Percentiles rank a stretch among this genome's conserved stretches.
phyloP scores from a whole-genome alignment of 169 alveolate genomes.

The Cryptosporidium baileyi region DNA sequence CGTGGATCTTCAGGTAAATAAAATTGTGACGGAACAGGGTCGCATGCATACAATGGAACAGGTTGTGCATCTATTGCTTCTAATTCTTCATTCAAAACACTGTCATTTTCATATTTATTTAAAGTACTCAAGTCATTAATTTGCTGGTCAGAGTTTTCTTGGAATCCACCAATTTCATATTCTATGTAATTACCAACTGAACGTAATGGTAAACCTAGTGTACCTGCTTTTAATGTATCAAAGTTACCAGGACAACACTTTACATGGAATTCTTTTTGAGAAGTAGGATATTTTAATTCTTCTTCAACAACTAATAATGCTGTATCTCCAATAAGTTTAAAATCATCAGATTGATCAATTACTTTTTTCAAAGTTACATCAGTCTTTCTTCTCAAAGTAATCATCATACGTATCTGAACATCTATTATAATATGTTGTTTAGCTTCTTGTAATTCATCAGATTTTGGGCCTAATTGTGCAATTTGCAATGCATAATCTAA shows the following conservation, averaged over 20 bases:
- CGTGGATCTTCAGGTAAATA: conserved; percentile 68
- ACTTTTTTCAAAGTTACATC: conserved; percentile 64
- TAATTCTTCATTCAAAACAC: conserved; percentile 58
- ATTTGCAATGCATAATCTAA: conserved; percentile 60
- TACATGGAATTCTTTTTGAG: conserved; percentile 48
- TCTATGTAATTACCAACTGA: conserved; percentile 67
- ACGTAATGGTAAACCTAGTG: conserved; percentile 55
- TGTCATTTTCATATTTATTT: conserved; percentile 16
- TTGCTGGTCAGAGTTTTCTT: conserved; percentile 58
- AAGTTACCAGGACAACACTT: conserved; percentile 67
- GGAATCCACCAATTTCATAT: conserved; percentile 64
- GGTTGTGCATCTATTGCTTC: conserved; percentile 68
- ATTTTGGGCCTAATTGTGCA: conserved; percentile 67
- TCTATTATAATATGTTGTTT: conserved; percentile 47
- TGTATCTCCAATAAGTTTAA: conserved; percentile 63
- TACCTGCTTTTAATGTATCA: conserved; percentile 62
- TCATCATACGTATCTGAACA: conserved; percentile 68
- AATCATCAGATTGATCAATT: conserved; percentile 63
- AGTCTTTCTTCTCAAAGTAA: conserved; percentile 53
- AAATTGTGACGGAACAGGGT: conserved; percentile 65
- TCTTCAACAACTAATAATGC: conserved; percentile 58
- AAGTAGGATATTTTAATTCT: conserved; percentile 52
- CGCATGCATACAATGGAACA: conserved; percentile 56
- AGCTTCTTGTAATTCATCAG: conserved; percentile 67
- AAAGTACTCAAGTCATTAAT: conserved; percentile 47